Percentiles rank a stretch among this genome's conserved stretches.
phyloP scores from a whole-genome alignment of 495 filamentous ascomycete species.

The Trichoderma virens region DNA sequence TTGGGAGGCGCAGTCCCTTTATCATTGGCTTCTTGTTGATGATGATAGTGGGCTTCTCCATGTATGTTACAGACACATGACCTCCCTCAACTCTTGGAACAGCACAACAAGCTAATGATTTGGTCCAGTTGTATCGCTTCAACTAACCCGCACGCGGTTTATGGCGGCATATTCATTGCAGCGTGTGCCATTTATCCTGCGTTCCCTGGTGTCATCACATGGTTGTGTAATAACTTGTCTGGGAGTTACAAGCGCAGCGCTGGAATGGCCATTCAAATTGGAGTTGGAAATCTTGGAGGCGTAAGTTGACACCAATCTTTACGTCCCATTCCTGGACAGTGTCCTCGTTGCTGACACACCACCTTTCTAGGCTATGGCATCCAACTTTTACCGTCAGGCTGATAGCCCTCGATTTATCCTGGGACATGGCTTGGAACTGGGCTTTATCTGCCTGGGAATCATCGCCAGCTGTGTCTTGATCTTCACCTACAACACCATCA shows the following conservation, averaged over 20 bases:
- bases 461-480: constrained; percentile 49
- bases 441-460: constrained; percentile 55
- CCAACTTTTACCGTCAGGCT: constrained; percentile 63
- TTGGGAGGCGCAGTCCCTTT: constrained; percentile 53
- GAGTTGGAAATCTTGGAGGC: constrained; percentile 64
- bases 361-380: constrained; percentile 49
- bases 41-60: constrained; percentile 59
- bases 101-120: constrained; percentile 8
- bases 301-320: constrained; percentile 16
- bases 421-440: constrained; percentile 63
- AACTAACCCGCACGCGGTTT: constrained; percentile 55
- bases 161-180: constrained; percentile 67
- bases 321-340: background rate
- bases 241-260: constrained; percentile 63
- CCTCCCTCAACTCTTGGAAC: background rate
- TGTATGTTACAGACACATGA: constrained; percentile 22
- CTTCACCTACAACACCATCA: constrained; percentile 50
- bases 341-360: background rate
- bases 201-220: constrained; percentile 62
- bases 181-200: constrained; percentile 55
- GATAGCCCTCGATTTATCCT: constrained; percentile 59
- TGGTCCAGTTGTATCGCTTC: constrained; percentile 30
- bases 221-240: constrained; percentile 64
- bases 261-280: constrained; percentile 71
- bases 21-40: constrained; percentile 53